Percentiles rank a stretch among this genome's conserved stretches.
Evolutionary conservation across 2,329 filamentous ascomycete genomes (phyloP).

Genomic region (Cercospora beticola): DNA sequence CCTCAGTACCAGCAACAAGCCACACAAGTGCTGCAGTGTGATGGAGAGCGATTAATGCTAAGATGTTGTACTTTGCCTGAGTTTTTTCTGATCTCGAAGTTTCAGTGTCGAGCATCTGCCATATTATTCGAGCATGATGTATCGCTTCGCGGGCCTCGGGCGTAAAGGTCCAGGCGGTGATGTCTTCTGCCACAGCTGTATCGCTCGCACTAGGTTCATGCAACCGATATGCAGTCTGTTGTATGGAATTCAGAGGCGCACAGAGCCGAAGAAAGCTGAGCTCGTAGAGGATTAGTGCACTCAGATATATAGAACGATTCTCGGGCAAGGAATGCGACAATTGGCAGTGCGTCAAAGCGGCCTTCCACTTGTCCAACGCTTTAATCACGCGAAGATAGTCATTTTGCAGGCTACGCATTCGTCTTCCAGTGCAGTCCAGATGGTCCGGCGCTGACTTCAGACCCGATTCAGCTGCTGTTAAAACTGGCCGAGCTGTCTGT

Average conservation of each 20-base stretch:
- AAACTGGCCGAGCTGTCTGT: background rate
- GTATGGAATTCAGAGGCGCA: background rate
- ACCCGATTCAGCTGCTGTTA: background rate
- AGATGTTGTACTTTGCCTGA: background rate
- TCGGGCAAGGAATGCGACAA: background rate
- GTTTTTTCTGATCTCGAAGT: background rate
- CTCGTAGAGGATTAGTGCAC: background rate
- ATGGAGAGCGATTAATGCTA: background rate
- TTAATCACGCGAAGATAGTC: background rate
- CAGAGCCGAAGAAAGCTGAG: background rate
- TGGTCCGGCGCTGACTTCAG: background rate
- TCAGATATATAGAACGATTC: background rate
- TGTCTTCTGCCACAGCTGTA: background rate
- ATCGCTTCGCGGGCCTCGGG: background rate
- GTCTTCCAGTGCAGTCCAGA: background rate
- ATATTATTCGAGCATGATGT: background rate
- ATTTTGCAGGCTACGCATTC: conserved; percentile 3
- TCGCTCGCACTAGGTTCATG: background rate
- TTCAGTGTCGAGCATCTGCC: conserved; percentile 1
- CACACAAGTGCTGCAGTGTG: background rate
- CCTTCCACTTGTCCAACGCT: background rate
- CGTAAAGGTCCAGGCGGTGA: background rate
- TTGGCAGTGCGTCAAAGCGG: background rate
- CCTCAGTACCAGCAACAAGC: background rate
- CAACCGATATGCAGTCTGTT: background rate